phyloP scores from a whole-genome alignment of 495 filamentous ascomycete genomes.

The Pyrenopolyporus hunteri region DNA sequence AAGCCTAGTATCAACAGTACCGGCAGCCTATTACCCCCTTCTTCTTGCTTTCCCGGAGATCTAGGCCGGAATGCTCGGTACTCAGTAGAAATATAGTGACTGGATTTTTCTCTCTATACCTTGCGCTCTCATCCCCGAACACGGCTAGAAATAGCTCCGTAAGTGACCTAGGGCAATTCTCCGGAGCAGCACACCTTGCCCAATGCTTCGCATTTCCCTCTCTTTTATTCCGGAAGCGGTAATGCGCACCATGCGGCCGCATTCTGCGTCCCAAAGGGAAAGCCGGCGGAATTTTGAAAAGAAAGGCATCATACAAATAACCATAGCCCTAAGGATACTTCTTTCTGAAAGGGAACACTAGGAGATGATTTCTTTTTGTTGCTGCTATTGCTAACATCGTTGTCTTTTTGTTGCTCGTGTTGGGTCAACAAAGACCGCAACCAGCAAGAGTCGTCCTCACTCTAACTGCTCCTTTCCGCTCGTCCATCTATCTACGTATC shows the following conservation, averaged over 20 bases:
- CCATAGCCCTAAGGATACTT: slow-evolving; percentile 31
- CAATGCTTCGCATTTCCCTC: slow-evolving; percentile 20
- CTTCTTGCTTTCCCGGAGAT: slow-evolving; percentile 8
- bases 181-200: slow-evolving; percentile 16
- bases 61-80: slow-evolving; percentile 38
- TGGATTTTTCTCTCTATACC: slow-evolving; percentile 1
- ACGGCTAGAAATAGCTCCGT: slow-evolving; percentile 37
- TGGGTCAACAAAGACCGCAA: slow-evolving; percentile 37
- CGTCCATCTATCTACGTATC: slow-evolving; percentile 4
- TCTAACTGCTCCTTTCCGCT: slow-evolving; percentile 15
- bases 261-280: slow-evolving; percentile 28
- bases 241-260: slow-evolving; percentile 27
- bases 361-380: slow-evolving; percentile 37
- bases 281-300: slow-evolving; percentile 15
- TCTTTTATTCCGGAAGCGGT: slow-evolving; percentile 42
- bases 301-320: slow-evolving; percentile 44
- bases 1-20: neutral
- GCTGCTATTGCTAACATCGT: slow-evolving; percentile 10
- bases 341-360: slow-evolving; percentile 29
- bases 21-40: neutral
- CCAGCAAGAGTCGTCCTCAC: slow-evolving; percentile 19
- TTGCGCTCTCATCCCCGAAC: slow-evolving; percentile 32
- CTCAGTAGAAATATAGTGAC: slow-evolving; percentile 22
- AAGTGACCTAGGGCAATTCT: slow-evolving; percentile 31
- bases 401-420: slow-evolving; percentile 12